A percentile compares a stretch with the other conserved stretches of the same genome.
phyloP scores from a whole-genome alignment of 345 rosid species.

The Clausena lansium region DNA sequence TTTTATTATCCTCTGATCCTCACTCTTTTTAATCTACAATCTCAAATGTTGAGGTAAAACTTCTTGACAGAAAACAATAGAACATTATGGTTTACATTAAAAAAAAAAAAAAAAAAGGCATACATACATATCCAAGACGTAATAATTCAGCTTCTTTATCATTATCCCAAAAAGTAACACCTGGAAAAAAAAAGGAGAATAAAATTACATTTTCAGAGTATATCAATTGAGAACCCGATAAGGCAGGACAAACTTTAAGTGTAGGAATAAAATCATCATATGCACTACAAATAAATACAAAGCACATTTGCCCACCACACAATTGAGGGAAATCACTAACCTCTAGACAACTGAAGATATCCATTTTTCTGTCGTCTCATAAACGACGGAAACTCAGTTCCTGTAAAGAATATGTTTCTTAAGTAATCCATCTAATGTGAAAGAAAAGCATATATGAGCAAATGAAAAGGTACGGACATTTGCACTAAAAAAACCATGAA shows the following conservation, averaged over 20 bases:
- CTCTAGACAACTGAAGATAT: constrained; percentile 52
- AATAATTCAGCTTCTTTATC: constrained; percentile 79
- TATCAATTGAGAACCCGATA: neutral
- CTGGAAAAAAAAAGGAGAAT: constrained; percentile 41
- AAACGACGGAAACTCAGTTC: constrained; percentile 37
- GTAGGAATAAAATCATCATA: neutral
- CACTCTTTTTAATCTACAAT: neutral
- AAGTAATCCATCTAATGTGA: constrained; percentile 13
- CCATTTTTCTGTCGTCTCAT: constrained; percentile 38
- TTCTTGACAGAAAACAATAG: neutral
- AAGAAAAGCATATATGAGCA: neutral
- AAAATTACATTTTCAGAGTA: neutral
- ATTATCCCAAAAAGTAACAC: constrained; percentile 56
- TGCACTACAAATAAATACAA: neutral
- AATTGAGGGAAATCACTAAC: constrained; percentile 27
- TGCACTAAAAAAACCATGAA: too few species aligned
- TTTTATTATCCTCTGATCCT: neutral
- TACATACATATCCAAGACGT: constrained; percentile 86
- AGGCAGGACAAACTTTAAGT: neutral
- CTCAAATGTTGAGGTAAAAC: neutral
- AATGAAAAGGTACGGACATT: too few species aligned
- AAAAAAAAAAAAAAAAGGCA: neutral
- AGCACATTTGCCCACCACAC: neutral
- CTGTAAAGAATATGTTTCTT: constrained; percentile 29
- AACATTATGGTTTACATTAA: neutral